Percentiles rank a stretch among this genome's conserved stretches.
These are phyloP conservation scores for Trichoderma atroviride DNA, from an alignment of 2,329 filamentous ascomycete species.

Conservation along the genomic window DNA sequence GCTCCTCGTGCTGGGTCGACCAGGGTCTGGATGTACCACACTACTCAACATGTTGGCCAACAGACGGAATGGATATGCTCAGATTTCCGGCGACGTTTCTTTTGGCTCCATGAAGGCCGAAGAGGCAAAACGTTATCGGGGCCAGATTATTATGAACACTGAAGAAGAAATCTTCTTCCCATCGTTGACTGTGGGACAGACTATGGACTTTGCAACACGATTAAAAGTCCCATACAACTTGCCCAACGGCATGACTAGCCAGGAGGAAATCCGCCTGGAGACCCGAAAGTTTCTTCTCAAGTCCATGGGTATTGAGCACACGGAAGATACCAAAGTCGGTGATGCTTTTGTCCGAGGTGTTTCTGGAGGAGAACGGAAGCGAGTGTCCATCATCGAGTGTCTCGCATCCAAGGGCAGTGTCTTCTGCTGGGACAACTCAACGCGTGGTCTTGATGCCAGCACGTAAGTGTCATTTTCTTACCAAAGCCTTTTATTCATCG, in stretches of 20 bases:
- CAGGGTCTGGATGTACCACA: conserved; percentile 71
- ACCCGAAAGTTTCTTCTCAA: conserved; percentile 58
- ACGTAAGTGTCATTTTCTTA: background rate
- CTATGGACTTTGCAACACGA: conserved; percentile 68
- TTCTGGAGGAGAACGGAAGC: conserved; percentile 68
- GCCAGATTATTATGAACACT: conserved; percentile 70
- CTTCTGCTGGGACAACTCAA: conserved; percentile 69
- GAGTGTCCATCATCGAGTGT: conserved; percentile 69
- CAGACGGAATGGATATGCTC: conserved; percentile 59
- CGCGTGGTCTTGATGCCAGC: conserved; percentile 64
- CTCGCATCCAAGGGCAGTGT: conserved; percentile 61
- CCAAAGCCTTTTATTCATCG: background rate
- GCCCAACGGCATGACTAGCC: conserved; percentile 45
- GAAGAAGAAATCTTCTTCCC: conserved; percentile 69
- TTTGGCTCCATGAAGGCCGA: conserved; percentile 56
- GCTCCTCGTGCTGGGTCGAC: conserved; percentile 69
- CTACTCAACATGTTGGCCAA: conserved; percentile 72
- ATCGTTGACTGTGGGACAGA: conserved; percentile 70
- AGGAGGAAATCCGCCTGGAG: conserved; percentile 50
- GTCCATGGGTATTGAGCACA: conserved; percentile 62
- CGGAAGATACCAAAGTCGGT: conserved; percentile 66
- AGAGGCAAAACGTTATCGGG: conserved; percentile 53
- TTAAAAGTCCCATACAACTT: conserved; percentile 58
- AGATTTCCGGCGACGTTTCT: conserved; percentile 60
- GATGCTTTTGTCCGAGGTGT: conserved; percentile 68